Base-by-base conservation (phyloP, 768 basidiomycete species). In the Serendipita sp. region DNA sequence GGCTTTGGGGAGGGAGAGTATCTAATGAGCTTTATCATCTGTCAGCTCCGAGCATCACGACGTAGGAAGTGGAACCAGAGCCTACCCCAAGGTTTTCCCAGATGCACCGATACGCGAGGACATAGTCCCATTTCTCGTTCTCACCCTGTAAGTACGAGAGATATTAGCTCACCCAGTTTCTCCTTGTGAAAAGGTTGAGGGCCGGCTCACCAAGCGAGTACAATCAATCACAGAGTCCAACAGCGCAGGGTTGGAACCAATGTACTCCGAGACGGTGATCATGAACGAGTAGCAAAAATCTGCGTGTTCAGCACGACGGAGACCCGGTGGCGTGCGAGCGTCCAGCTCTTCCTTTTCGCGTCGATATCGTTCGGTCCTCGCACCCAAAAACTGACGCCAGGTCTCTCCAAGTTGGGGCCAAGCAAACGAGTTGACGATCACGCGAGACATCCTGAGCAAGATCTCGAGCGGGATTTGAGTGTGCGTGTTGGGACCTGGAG, bases 201-300 rank as follows among this genome's bases (percentile, higher is more conserved):
- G 32, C 11, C 18, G 30, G 2, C 52, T 15, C 32, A 54, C 52
- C 13, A 54, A 32, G 23, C 52, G 52, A 28, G 52, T 54, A 32
- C 13, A 15, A 54, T 54, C 52, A 32, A 54, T 54, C 16, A 54
- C 52, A 54, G 52, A 54, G 52, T 54, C 52, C 15, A 54, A 32
- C 13, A 54, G 52, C 11, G 52, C 52, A 13, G 52, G 52, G 23
- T 54, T 54, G 52, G 52, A 54, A 13, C 52, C 52, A 32, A 54
- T 54, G 52, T 54, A 54, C 52, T 54, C 52, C 13, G 10, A n/a
- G 13, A 54, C 52, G 52, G 52, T 54, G 16, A 54, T 54, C 52
- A 54, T 54, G 30, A 54, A 54, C 30, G 52, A 54, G 52, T 54
- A 54, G 52, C 52, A 54, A 54, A 54, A 54, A 28, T 54, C 52